Percentiles rank a stretch among this genome's conserved stretches.
These are phyloP conservation scores for Blastobotrys illinoisensis DNA, from an alignment of 1,139 yeast genomes.

Conservation along the genomic window DNA sequence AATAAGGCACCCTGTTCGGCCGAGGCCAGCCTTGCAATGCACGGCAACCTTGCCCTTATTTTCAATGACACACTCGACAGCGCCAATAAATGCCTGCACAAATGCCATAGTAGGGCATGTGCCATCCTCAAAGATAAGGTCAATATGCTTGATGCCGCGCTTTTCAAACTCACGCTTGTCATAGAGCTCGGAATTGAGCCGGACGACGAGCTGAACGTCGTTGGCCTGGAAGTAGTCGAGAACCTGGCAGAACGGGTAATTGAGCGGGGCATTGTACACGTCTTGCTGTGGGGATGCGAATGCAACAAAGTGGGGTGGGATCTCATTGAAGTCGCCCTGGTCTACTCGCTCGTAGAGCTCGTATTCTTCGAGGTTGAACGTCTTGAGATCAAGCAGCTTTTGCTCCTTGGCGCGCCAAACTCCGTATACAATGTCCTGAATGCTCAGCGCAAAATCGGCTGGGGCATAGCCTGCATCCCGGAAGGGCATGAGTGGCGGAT, in stretches of 20 bases:
- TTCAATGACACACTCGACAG: slow-evolving; percentile 79
- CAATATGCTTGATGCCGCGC: slow-evolving; percentile 81
- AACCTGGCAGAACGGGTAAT: slow-evolving; percentile 58
- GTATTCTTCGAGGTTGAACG: slow-evolving; percentile 85
- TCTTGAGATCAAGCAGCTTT: slow-evolving; percentile 76
- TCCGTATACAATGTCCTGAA: slow-evolving; percentile 92
- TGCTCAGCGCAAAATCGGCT: slow-evolving; percentile 88
- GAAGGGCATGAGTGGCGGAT: slow-evolving; percentile 90
- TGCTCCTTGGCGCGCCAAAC: slow-evolving; percentile 98
- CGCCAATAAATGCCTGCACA: slow-evolving; percentile 89
- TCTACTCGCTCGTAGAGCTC: slow-evolving; percentile 94
- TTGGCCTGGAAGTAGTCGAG: slow-evolving; percentile 65
- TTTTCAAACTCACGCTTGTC: slow-evolving; percentile 78
- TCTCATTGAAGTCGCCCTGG: slow-evolving; percentile 90
- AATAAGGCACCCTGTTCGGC: slow-evolving; percentile 94
- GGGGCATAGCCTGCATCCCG: slow-evolving; percentile 96
- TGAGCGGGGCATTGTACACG: slow-evolving; percentile 31
- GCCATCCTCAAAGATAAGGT: slow-evolving; percentile 96
- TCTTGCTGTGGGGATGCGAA: slow-evolving; percentile 95
- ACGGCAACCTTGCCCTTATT: slow-evolving; percentile 93
- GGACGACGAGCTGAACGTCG: slow-evolving; percentile 81
- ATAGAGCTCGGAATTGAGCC: slow-evolving; percentile 86
- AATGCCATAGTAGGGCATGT: slow-evolving; percentile 94
- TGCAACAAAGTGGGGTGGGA: slow-evolving; percentile 91
- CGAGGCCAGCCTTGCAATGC: slow-evolving; percentile 97